A percentile compares a stretch with the other conserved stretches of the same genome.
These are phyloP conservation scores for Arabidopsis lyrata DNA, from an alignment of 441 rosid species.

Conservation along the genomic window DNA sequence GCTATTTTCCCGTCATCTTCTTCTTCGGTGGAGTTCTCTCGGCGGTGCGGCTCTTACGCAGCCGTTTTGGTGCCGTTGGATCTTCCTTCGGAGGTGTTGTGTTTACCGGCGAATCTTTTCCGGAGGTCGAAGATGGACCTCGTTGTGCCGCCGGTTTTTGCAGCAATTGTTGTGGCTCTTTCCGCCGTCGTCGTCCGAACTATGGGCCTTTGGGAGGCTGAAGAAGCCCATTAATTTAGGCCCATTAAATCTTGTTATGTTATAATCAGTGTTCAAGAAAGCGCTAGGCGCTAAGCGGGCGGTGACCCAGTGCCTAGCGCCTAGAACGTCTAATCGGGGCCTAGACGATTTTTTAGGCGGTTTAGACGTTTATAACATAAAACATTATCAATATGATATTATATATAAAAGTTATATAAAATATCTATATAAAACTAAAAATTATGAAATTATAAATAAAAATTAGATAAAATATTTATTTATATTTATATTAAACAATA, in stretches of 20 bases:
- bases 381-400: no score
- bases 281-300: no score
- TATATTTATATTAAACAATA: no score
- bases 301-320: no score
- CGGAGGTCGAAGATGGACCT: slow-evolving; percentile 66
- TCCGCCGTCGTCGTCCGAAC: slow-evolving; percentile 78
- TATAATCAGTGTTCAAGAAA: no score
- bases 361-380: no score
- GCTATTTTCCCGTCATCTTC: slow-evolving; percentile 64
- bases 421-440: no score
- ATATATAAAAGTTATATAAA: no score
- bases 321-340: no score
- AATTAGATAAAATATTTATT: no score
- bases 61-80: slow-evolving; percentile 72
- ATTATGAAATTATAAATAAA: no score
- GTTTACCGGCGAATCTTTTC: slow-evolving; percentile 76
- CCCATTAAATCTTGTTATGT: slow-evolving; percentile 2
- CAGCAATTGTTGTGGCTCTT: slow-evolving; percentile 77
- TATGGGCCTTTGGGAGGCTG: slow-evolving; percentile 59
- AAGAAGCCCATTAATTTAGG: slow-evolving; percentile 39
- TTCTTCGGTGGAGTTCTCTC: slow-evolving; percentile 48
- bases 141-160: slow-evolving; percentile 80
- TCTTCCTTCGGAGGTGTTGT: slow-evolving; percentile 66
- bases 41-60: slow-evolving; percentile 57
- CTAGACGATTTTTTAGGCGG: no score